Evolutionary conservation across 768 basidiomycete species (phyloP).

Genomic region (Xerocomus brunneocitrinus): DNA sequence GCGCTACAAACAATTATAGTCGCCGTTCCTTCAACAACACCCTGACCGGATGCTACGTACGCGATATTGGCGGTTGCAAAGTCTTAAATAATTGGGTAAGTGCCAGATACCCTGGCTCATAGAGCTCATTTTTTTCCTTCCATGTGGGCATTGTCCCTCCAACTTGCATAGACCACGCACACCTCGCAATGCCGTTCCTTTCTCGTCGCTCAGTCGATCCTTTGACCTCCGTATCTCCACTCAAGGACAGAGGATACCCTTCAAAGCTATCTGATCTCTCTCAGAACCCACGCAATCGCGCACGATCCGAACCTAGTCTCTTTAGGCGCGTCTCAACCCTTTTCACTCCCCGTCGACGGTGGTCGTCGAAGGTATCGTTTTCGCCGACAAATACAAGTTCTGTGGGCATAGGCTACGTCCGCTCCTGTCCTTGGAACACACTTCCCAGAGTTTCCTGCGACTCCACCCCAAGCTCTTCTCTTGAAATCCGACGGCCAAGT

Average conservation of each 20-base stretch:
- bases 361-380: slow-evolving; percentile 10
- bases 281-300: slow-evolving; percentile 16
- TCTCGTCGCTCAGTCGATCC: slow-evolving; percentile 28
- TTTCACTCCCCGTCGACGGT: slow-evolving; percentile 23
- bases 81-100: slow-evolving; percentile 22
- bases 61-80: slow-evolving; percentile 18
- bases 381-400: slow-evolving; percentile 4
- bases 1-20: slow-evolving; percentile 2
- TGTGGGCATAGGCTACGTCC: slow-evolving; percentile 16
- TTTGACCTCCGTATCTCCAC: background rate
- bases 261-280: slow-evolving; percentile 1
- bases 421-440: slow-evolving; percentile 5
- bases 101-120: background rate
- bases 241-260: slow-evolving; percentile 3
- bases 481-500: slow-evolving; percentile 31
- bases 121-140: slow-evolving; percentile 1
- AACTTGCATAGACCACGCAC: background rate
- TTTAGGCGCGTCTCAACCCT: slow-evolving; percentile 28
- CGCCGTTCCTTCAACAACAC: slow-evolving; percentile 1
- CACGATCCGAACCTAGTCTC: slow-evolving; percentile 25
- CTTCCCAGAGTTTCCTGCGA: slow-evolving; percentile 24
- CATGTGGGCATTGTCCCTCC: slow-evolving; percentile 14
- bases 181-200: slow-evolving; percentile 25
- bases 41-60: slow-evolving; percentile 11
- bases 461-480: slow-evolving; percentile 21